These are phyloP conservation scores for Quercus dentata DNA, from an alignment of 306 rosid genomes.

Conservation along the genomic window DNA sequence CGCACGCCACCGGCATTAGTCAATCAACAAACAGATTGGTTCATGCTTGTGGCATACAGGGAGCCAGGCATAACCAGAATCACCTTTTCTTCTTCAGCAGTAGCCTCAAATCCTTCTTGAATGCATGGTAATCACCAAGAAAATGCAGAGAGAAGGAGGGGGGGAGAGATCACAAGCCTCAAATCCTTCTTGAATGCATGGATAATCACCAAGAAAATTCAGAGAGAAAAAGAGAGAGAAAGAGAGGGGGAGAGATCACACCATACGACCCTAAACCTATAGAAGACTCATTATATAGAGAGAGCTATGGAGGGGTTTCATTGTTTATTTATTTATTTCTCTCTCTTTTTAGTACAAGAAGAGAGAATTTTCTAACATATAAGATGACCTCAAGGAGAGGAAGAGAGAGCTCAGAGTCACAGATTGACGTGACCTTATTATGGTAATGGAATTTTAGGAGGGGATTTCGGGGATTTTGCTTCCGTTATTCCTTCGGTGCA, in stretches of 20 bases:
- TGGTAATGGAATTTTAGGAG: neutral
- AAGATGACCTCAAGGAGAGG: neutral
- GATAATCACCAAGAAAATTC: neutral
- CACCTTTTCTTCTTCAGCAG: neutral
- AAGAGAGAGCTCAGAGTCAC: neutral
- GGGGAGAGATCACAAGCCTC: no score
- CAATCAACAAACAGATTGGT: slow-evolving; percentile 17
- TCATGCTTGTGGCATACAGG: slow-evolving; percentile 44
- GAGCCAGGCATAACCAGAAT: slow-evolving; percentile 37
- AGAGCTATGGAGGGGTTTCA: no score
- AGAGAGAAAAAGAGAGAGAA: neutral
- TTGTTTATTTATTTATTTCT: no score
- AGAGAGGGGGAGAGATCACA: neutral
- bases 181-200: neutral
- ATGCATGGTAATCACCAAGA: neutral
- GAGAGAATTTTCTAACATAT: no score
- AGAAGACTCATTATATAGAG: no score
- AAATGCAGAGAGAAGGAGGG: neutral
- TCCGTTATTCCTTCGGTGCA: neutral
- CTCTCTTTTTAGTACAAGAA: no score
- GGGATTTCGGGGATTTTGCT: neutral
- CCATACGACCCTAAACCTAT: neutral
- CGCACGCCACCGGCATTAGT: slow-evolving; percentile 31
- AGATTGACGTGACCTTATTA: neutral
- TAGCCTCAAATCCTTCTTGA: neutral